Evolutionary conservation across 2,329 filamentous ascomycete genomes (phyloP).

Genomic region (Chaetomium olivaceum): DNA sequence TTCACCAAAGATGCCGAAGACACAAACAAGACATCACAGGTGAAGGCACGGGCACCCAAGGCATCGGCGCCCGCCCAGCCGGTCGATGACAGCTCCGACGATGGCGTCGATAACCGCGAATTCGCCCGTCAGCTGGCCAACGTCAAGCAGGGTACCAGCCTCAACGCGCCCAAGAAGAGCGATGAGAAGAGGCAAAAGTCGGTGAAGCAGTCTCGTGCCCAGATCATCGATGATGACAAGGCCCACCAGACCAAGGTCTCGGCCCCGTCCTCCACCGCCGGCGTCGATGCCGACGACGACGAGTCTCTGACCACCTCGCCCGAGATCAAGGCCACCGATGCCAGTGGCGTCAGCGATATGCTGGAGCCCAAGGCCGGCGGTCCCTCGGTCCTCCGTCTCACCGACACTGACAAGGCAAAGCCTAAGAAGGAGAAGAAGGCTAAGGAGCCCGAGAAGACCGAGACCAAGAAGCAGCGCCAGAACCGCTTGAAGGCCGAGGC

Average conservation of each 20-base stretch:
- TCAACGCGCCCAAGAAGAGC: conserved; percentile 51
- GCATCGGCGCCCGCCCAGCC: conserved; percentile 37
- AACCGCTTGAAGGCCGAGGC: conserved; percentile 86
- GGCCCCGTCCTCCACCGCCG: conserved; percentile 68
- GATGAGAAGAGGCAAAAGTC: conserved; percentile 67
- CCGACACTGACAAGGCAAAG: conserved; percentile 58
- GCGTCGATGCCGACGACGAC: conserved; percentile 79
- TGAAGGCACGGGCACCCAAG: conserved; percentile 40
- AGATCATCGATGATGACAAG: conserved; percentile 49
- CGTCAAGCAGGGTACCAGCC: conserved; percentile 68
- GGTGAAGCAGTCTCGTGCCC: conserved; percentile 67
- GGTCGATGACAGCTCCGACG: conserved; percentile 51
- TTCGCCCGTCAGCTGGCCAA: conserved; percentile 74
- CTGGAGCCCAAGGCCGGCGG: conserved; percentile 66
- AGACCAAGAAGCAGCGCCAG: conserved; percentile 95
- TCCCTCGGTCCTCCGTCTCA: conserved; percentile 77
- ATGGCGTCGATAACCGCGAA: conserved; percentile 68
- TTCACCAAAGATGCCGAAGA: conserved; percentile 41
- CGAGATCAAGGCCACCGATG: conserved; percentile 55
- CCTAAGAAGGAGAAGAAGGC: conserved; percentile 61
- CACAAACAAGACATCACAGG: conserved; percentile 36
- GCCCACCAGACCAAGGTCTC: conserved; percentile 52
- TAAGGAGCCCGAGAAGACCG: conserved; percentile 62
- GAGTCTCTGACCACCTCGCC: conserved; percentile 70
- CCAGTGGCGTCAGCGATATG: conserved; percentile 85